These are phyloP conservation scores for Samsoniella hepiali DNA, from an alignment of 2,329 filamentous ascomycete species.

Conservation along the genomic window DNA sequence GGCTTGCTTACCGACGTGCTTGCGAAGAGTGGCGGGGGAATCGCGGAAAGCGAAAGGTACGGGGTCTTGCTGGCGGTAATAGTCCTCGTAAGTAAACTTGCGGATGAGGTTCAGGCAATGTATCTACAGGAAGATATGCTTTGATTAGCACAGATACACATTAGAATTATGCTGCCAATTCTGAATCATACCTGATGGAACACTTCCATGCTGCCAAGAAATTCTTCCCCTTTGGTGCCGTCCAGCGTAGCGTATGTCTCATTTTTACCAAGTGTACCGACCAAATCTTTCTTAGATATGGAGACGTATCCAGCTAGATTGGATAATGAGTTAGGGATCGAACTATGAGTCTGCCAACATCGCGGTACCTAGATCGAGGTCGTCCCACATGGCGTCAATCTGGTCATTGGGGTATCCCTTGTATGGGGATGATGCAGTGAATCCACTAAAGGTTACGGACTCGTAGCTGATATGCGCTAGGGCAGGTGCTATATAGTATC, in stretches of 20 bases:
- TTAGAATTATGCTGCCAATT: neutral
- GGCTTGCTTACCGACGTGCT: neutral
- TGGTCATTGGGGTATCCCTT: neutral
- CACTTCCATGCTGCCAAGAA: neutral
- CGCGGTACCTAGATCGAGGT: neutral
- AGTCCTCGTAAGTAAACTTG: neutral
- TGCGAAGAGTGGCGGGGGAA: neutral
- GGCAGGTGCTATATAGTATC: neutral
- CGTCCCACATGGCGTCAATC: neutral
- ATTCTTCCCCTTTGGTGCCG: neutral
- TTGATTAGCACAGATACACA: no score
- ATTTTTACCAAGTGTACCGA: neutral
- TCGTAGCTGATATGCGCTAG: neutral
- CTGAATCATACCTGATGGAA: neutral
- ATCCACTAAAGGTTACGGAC: neutral
- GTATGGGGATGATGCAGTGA: neutral
- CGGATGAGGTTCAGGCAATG: neutral
- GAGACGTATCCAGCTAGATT: neutral
- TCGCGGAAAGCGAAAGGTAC: neutral
- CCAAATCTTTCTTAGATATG: neutral
- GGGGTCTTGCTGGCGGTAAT: neutral
- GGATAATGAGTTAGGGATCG: no score
- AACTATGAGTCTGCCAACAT: no score
- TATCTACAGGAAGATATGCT: neutral
- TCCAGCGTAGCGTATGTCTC: neutral